Evolutionary conservation across 208 protist species (phyloP), one percentile per base, ranked within the genome.

Genomic region (Porcisia hertigi): DNA sequence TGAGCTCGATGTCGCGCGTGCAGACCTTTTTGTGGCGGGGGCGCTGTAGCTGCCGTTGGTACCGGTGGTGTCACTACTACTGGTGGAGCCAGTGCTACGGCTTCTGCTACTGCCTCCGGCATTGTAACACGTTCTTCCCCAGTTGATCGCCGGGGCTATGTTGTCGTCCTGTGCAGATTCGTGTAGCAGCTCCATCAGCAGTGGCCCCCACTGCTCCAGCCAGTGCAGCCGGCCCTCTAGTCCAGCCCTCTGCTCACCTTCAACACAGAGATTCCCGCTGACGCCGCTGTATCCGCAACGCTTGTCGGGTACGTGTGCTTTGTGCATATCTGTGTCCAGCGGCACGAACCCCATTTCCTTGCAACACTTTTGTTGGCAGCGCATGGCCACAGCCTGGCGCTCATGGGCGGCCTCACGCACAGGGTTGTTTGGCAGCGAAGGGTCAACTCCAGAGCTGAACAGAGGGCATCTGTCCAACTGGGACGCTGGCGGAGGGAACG

Each of bases 111-210:
- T 39, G 52, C 52, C 8, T 14, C 20, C 53, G 7, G 7, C 12
- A 43, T 8, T 16, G 34, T 30, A 30, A 11, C 71, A 4, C 65
- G 39, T 43, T 43, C n/a, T 23, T 7, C 14, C 3, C 39, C 2
- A 49, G n/a, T 8, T 3, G 14, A 18, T n/a, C 18, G 54, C 18
- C 2, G 58, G 23, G 14, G 23, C 11, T 0, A 45, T 39, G 4
- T 58, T 49, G 53, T 77, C 67, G 54, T 77, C 73, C 34, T 62
- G 74, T 9, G 73, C 78, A 2, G 78, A 58, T 53, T 82, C 78
- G 59, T 77, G 77, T 55, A 82, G 67, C 67, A 82, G 53, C 62
- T 82, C 69, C 25, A 69, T 78, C 69, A 82, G 67, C 52, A 82
- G 25, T 3, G 78, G 78, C 0, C 78, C 78, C 78, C 78, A 82